Evolutionary conservation across 176 grass and related monocot genomes (phyloP), one percentile per base, ranked within the genome.

Genomic region (Carex pumila): DNA sequence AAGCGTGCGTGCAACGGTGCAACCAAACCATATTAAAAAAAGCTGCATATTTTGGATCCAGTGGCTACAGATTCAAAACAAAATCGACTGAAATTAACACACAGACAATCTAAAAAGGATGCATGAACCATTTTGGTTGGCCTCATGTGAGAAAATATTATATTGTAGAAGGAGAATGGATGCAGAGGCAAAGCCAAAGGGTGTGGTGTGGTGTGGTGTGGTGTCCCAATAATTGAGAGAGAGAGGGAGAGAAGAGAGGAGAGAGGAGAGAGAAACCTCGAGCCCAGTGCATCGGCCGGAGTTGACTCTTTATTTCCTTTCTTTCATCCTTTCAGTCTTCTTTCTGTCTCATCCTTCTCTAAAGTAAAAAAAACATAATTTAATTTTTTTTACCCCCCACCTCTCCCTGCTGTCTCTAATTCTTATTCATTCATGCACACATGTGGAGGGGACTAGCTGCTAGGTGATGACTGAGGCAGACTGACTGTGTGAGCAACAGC

Each of bases 231-330:
- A 77, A 63, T 82, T 91, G 85, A 86, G 49, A 73, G 47, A 85
- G 83, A 84, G 50, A 73, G 34, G 41, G 61, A 57, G 43, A 56
- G 39, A 49, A 34, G 1, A 34, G 32, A 34, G 32, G 32, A 34
- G 79, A 86, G 82, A 36, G 39, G 82, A 36, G 39, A 77, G 67
- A 79, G 49, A 22, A 18, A 41, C 80, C 91, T 94, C 93, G 93
- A 94, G 93, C 93, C 93, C 93, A 88, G 90, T 94, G 93, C 90
- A 87, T 83, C 84, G 50, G 88, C 93, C 85, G 86, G 93, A 94
- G 90, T 94, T 94, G 93, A 94, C 90, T 92, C 90, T 81, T 90
- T 89, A 83, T 92, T 94, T 87, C 86, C 90, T 87, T 87, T 67
- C 90, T 92, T 89, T 92, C 89, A 91, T 72, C 87, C 83, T 92